Conservation (phyloP, 2,329 filamentous ascomycete genomes). For the Aspergillus pseudotamarii region DNA sequence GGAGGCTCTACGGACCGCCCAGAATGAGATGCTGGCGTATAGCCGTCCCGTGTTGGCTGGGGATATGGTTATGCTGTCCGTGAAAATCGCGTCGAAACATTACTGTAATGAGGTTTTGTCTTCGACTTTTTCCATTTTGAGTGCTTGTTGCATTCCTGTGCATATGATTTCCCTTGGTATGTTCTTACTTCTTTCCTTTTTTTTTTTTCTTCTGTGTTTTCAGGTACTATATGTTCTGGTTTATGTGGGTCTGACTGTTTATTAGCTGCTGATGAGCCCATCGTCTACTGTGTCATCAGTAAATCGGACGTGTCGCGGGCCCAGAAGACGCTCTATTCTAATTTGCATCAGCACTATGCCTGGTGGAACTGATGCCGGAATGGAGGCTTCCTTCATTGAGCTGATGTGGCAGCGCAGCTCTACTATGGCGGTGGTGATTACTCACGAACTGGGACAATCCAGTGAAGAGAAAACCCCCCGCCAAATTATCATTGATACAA, state of each 20-base stretch:
- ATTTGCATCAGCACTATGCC: not conserved
- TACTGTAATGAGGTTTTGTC: not conserved
- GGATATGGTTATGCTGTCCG: slow-evolving; percentile 1
- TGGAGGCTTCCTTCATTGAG: not conserved
- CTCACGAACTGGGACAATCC: not conserved
- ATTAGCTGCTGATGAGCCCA: not conserved
- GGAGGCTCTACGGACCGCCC: not conserved
- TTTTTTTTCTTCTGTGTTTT: not conserved
- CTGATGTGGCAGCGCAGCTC: not conserved
- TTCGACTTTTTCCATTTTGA: not conserved
- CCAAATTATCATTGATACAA: not conserved
- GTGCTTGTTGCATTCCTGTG: slow-evolving; percentile 1
- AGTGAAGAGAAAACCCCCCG: not conserved
- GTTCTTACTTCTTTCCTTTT: not conserved
- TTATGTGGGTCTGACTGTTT: not conserved
- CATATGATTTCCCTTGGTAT: not conserved
- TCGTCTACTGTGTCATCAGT: not conserved
- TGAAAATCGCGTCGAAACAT: not conserved
- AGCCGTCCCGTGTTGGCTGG: not conserved
- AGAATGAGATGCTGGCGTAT: not conserved
- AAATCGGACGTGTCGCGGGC: not conserved
- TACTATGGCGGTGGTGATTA: not conserved
- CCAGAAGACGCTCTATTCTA: not conserved
- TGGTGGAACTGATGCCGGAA: not conserved
- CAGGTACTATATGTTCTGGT: not conserved